Percentiles rank a stretch among this genome's conserved stretches.
These are phyloP conservation scores for Lactarius psammicola DNA, from an alignment of 768 basidiomycete species.

Conservation along the genomic window DNA sequence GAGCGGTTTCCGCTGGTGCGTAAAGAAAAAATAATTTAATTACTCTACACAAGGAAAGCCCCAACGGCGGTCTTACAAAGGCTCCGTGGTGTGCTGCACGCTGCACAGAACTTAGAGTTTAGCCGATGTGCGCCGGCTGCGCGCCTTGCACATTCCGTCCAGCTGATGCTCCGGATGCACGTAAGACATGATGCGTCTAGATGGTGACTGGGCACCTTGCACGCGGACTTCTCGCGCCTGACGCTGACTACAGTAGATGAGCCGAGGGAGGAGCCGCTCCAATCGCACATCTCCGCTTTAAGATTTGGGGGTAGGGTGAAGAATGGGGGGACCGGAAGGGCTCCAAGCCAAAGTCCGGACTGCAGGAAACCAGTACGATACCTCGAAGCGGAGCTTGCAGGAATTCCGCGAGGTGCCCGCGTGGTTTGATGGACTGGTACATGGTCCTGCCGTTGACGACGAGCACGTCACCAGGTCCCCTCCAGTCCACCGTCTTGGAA, in stretches of 20 bases:
- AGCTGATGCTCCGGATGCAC: conserved; percentile 14
- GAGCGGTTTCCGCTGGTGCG: neutral
- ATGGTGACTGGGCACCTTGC: neutral
- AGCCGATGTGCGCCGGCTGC: neutral
- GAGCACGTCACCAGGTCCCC: conserved; percentile 20
- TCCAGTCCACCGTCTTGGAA: conserved; percentile 17
- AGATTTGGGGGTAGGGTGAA: neutral
- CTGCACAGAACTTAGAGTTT: conserved; percentile 9
- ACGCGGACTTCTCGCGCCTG: neutral
- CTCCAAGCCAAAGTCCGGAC: neutral
- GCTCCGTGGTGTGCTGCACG: neutral
- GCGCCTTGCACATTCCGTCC: conserved; percentile 13
- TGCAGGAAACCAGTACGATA: neutral
- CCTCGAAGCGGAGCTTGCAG: conserved; percentile 25
- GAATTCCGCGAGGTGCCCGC: conserved; percentile 26
- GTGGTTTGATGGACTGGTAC: conserved; percentile 21
- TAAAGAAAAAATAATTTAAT: neutral
- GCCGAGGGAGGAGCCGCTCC: neutral
- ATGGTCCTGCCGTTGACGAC: conserved; percentile 9
- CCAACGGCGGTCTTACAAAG: neutral
- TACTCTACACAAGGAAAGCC: neutral
- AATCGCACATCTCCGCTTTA: conserved; percentile 2
- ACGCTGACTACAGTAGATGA: neutral
- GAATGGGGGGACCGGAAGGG: neutral
- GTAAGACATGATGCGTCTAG: conserved; percentile 16